Percentiles rank a stretch among this genome's conserved stretches.
phyloP scores from a whole-genome alignment of 1,284 basidiomycete genomes.

The Leccinum brunneo-olivaceum region DNA sequence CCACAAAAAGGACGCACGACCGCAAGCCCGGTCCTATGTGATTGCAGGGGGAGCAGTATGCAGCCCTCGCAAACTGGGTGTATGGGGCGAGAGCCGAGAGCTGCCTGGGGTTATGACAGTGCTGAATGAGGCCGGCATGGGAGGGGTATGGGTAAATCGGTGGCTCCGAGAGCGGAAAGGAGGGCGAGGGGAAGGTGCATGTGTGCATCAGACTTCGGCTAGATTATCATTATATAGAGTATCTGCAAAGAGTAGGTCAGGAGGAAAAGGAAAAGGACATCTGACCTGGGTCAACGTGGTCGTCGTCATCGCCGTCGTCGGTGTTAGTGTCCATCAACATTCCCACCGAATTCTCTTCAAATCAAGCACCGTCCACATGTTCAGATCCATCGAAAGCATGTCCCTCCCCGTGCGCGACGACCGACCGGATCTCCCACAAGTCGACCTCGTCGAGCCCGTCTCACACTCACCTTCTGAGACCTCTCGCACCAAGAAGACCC shows the following conservation, averaged over 20 bases:
- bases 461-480: not conserved
- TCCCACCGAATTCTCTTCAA: slow-evolving; percentile 11
- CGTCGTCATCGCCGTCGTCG: not conserved
- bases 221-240: not conserved
- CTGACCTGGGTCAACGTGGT: not conserved
- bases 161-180: slow-evolving; percentile 5
- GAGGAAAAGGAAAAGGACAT: not conserved
- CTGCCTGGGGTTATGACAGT: slow-evolving; percentile 32
- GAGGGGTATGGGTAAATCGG: slow-evolving; percentile 11
- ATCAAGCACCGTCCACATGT: slow-evolving; percentile 15
- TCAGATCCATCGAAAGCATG: slow-evolving; percentile 17
- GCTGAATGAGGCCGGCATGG: slow-evolving; percentile 1
- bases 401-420: slow-evolving; percentile 12
- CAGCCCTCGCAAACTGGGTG: slow-evolving; percentile 45
- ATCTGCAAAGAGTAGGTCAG: not conserved
- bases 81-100: slow-evolving; percentile 38
- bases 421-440: slow-evolving; percentile 7
- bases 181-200: slow-evolving; percentile 1
- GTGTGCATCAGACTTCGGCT: slow-evolving; percentile 5
- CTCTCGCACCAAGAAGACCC: slow-evolving; percentile 30
- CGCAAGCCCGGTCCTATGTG: slow-evolving; percentile 40
- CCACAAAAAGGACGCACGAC: slow-evolving; percentile 33
- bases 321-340: not conserved
- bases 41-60: slow-evolving; percentile 41
- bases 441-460: slow-evolving; percentile 1